phyloP scores from a whole-genome alignment of 257 asterid genomes.

The Lycium barbarum region DNA sequence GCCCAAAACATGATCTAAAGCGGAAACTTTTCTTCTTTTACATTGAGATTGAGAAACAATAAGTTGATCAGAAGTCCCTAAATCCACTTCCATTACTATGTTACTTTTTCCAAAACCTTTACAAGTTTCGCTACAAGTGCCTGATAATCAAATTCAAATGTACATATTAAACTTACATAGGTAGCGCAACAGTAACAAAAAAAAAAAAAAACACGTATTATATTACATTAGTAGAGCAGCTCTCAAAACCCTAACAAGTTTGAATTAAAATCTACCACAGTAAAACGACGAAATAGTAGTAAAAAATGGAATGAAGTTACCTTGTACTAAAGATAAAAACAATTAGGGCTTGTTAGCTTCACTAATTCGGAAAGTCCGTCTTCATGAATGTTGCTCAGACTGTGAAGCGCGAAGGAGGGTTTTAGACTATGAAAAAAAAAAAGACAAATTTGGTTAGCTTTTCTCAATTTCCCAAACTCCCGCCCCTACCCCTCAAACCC shows the following conservation, averaged over 20 bases:
- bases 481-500: neutral
- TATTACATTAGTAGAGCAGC: neutral
- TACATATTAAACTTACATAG: neutral
- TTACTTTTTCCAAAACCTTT: neutral
- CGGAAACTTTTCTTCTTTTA: conserved; percentile 74
- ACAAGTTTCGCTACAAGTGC: conserved; percentile 25
- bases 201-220: no score
- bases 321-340: neutral
- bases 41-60: conserved; percentile 46
- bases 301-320: neutral
- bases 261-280: neutral
- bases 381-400: neutral
- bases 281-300: neutral
- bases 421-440: neutral
- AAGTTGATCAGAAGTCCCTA: conserved; percentile 37
- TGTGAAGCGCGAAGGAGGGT: neutral
- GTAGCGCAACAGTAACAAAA: neutral
- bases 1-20: conserved; percentile 38
- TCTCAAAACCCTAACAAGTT: conserved; percentile 18
- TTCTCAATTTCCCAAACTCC: conserved; percentile 22
- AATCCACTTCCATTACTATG: conserved; percentile 55
- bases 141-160: conserved; percentile 32
- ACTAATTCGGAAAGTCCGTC: neutral
- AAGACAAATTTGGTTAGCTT: neutral
- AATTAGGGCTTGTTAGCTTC: neutral